Percentiles rank a stretch among this genome's conserved stretches.
Conservation (phyloP, 257 asterid species). For the Anisodus acutangulus region DNA sequence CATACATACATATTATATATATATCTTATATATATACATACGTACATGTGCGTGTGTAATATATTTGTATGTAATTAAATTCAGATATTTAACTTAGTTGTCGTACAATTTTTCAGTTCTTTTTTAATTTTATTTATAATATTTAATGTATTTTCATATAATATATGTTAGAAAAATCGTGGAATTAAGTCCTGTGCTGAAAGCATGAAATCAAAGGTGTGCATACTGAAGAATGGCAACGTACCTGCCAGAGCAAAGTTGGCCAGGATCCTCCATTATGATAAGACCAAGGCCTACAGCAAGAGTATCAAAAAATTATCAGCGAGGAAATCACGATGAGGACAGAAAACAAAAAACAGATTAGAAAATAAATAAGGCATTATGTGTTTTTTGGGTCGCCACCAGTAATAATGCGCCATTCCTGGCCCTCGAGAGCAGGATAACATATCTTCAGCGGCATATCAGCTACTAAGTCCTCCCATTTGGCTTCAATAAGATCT, state of each 20-base stretch:
- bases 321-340: conserved; percentile 9
- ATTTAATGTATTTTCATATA: no score
- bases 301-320: conserved; percentile 24
- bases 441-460: conserved; percentile 84
- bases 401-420: conserved; percentile 82
- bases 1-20: no score
- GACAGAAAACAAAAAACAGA: neutral
- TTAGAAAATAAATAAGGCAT: conserved; percentile 10
- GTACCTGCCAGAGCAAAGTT: conserved; percentile 85
- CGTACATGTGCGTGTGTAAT: no score
- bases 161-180: no score
- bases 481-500: conserved; percentile 72
- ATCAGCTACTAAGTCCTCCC: conserved; percentile 73
- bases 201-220: neutral
- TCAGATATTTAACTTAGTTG: no score
- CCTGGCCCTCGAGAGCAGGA: conserved; percentile 80
- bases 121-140: no score
- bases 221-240: neutral
- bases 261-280: conserved; percentile 93
- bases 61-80: no score
- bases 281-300: conserved; percentile 89
- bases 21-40: no score
- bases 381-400: conserved; percentile 88
- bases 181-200: neutral
- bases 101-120: neutral